Evolutionary conservation across 1,139 yeast genomes (phyloP).

Genomic region (Nakaseomyces delphensis): DNA sequence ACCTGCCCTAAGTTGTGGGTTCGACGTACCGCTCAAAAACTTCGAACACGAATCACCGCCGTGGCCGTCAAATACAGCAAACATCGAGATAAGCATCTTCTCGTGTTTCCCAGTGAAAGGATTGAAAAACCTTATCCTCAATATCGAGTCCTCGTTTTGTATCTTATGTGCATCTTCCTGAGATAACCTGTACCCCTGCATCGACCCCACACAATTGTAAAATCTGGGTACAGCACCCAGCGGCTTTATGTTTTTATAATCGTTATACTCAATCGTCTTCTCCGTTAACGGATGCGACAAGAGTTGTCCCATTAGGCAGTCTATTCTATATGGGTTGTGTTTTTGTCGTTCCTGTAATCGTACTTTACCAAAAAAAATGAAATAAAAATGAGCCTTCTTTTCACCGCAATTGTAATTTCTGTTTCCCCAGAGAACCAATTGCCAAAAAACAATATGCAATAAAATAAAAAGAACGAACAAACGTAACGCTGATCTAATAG

Average conservation of each 20-base stretch:
- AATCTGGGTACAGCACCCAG: conserved; percentile 24
- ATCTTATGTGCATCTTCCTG: conserved; percentile 70
- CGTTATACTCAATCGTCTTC: conserved; percentile 44
- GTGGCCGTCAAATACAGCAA: conserved; percentile 76
- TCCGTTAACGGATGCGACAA: conserved; percentile 71
- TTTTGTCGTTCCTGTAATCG: not conserved
- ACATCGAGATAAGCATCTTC: conserved; percentile 41
- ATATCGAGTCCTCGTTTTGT: conserved; percentile 25
- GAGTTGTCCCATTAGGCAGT: conserved; percentile 54
- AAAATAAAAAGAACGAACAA: no score
- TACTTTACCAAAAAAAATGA: not conserved
- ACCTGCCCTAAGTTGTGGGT: conserved; percentile 32
- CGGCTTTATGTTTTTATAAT: conserved; percentile 24
- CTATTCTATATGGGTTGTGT: conserved; percentile 4
- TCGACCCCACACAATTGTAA: conserved; percentile 59
- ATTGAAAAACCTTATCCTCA: conserved; percentile 27
- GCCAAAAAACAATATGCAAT: no score
- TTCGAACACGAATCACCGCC: conserved; percentile 61
- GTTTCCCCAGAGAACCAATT: no score
- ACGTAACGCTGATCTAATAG: no score
- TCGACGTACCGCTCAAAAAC: conserved; percentile 40
- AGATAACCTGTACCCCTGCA: conserved; percentile 70
- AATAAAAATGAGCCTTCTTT: no score
- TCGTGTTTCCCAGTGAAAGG: conserved; percentile 25
- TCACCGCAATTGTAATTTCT: no score